These are phyloP conservation scores for Geotrichum macrosporum DNA, from an alignment of 1,139 yeast species.

Conservation along the genomic window DNA sequence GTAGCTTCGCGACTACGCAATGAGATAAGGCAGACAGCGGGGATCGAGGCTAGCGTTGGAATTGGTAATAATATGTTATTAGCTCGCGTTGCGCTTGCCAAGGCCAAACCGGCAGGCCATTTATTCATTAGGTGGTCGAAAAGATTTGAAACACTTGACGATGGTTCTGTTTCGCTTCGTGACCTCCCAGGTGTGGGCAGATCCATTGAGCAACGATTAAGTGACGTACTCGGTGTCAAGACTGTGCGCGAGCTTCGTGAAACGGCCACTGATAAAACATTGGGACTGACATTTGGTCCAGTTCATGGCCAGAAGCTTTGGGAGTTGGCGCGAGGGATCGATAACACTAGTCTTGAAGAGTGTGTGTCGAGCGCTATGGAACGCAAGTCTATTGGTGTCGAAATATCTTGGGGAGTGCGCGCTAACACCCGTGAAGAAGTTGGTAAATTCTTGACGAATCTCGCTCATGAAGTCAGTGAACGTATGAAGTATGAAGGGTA, in stretches of 20 bases:
- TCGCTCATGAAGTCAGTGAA: conserved; percentile 56
- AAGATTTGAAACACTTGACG: conserved; percentile 6
- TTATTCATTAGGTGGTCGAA: conserved; percentile 40
- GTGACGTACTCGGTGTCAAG: conserved; percentile 29
- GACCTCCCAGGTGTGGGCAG: conserved; percentile 86
- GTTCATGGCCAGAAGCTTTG: conserved; percentile 64
- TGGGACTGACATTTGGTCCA: conserved; percentile 52
- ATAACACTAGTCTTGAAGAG: conserved; percentile 44
- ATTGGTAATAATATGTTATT: conserved; percentile 64
- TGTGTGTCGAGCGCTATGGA: conserved; percentile 46
- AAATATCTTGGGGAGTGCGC: conserved; percentile 87
- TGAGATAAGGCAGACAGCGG: conserved; percentile 6
- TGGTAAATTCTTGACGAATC: conserved; percentile 54
- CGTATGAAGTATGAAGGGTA: conserved; percentile 41
- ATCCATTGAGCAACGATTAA: conserved; percentile 47
- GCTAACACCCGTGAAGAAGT: conserved; percentile 58
- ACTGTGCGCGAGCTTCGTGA: conserved; percentile 41
- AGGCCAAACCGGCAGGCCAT: conserved; percentile 78
- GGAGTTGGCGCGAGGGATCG: conserved; percentile 63
- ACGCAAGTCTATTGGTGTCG: conserved; percentile 79
- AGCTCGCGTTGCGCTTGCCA: conserved; percentile 70
- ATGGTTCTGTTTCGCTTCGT: conserved; percentile 41
- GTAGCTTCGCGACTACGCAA: conserved; percentile 13
- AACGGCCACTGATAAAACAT: conserved; percentile 24
- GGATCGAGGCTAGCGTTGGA: conserved; percentile 58